These are phyloP conservation scores for Abortiporus biennis DNA, from an alignment of 1,284 basidiomycete species.

Conservation along the genomic window DNA sequence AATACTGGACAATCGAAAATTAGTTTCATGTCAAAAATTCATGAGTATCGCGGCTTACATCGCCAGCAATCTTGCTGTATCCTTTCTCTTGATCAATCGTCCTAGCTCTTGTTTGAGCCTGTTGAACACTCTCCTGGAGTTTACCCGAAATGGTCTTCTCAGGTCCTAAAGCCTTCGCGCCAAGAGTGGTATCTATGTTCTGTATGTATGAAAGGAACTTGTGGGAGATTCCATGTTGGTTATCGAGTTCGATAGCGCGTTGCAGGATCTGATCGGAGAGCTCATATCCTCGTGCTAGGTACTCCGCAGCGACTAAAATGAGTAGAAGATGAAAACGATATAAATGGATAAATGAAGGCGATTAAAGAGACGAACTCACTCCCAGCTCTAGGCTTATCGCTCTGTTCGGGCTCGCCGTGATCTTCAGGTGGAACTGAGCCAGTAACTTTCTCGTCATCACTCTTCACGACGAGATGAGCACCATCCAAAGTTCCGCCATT, in stretches of 20 bases:
- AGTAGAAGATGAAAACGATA: background rate
- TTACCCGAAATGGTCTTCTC: slow-evolving; percentile 73
- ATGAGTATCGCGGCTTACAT: slow-evolving; percentile 36
- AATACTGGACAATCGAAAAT: slow-evolving; percentile 54
- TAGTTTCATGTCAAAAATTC: slow-evolving; percentile 6
- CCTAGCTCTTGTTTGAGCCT: slow-evolving; percentile 60
- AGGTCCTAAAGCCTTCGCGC: slow-evolving; percentile 53
- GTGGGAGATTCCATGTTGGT: slow-evolving; percentile 81
- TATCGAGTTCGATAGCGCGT: slow-evolving; percentile 84
- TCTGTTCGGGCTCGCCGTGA: slow-evolving; percentile 45
- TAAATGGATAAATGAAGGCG: slow-evolving; percentile 5
- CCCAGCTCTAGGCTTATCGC: slow-evolving; percentile 77
- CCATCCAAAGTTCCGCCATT: slow-evolving; percentile 71
- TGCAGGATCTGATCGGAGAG: slow-evolving; percentile 77
- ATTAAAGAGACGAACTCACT: slow-evolving; percentile 42
- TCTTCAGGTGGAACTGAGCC: slow-evolving; percentile 34
- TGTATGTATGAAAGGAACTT: slow-evolving; percentile 79
- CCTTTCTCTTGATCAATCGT: slow-evolving; percentile 81
- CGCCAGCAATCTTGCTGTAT: slow-evolving; percentile 58
- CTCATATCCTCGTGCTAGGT: slow-evolving; percentile 81
- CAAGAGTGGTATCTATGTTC: slow-evolving; percentile 62
- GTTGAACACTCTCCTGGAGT: slow-evolving; percentile 55
- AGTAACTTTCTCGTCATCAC: slow-evolving; percentile 49
- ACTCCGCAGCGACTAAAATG: slow-evolving; percentile 74
- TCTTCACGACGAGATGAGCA: slow-evolving; percentile 52